Conservation (phyloP, 2,329 filamentous ascomycete species). For the Purpureocillium lavendulum region DNA sequence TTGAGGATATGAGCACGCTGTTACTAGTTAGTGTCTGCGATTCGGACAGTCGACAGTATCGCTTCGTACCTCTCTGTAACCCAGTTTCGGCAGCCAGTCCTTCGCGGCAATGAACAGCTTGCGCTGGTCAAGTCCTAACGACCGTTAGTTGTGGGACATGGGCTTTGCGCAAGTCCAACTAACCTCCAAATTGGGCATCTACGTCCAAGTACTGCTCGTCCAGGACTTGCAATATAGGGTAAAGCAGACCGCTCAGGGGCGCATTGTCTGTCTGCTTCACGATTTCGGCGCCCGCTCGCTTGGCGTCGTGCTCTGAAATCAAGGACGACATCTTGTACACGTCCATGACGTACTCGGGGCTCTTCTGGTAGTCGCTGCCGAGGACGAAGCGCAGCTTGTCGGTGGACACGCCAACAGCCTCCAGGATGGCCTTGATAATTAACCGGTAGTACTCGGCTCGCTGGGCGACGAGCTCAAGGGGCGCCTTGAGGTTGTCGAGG, state of each 20-base stretch:
- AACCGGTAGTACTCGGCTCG: slow-evolving; percentile 78
- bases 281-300: slow-evolving; percentile 85
- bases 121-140: slow-evolving; percentile 61
- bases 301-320: slow-evolving; percentile 71
- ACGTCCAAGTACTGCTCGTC: slow-evolving; percentile 86
- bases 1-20: slow-evolving; percentile 36
- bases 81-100: slow-evolving; percentile 77
- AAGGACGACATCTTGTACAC: slow-evolving; percentile 67
- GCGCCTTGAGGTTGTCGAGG: slow-evolving; percentile 77
- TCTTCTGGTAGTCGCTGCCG: slow-evolving; percentile 75
- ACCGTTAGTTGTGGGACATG: background rate
- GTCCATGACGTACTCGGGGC: slow-evolving; percentile 74
- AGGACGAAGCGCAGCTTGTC: slow-evolving; percentile 76
- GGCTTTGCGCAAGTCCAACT: background rate
- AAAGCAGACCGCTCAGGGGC: slow-evolving; percentile 44
- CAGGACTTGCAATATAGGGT: slow-evolving; percentile 63
- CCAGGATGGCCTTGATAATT: slow-evolving; percentile 65
- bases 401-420: slow-evolving; percentile 70
- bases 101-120: slow-evolving; percentile 84
- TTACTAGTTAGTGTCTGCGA: background rate
- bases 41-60: no score
- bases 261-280: slow-evolving; percentile 85
- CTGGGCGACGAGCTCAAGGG: slow-evolving; percentile 76
- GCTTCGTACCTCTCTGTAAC: slow-evolving; percentile 57
- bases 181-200: slow-evolving; percentile 79